Percentiles rank a stretch among this genome's conserved stretches.
phyloP scores from a whole-genome alignment of 192 early-diverging fungal species.

The Fimicolochytrium jonesii region DNA sequence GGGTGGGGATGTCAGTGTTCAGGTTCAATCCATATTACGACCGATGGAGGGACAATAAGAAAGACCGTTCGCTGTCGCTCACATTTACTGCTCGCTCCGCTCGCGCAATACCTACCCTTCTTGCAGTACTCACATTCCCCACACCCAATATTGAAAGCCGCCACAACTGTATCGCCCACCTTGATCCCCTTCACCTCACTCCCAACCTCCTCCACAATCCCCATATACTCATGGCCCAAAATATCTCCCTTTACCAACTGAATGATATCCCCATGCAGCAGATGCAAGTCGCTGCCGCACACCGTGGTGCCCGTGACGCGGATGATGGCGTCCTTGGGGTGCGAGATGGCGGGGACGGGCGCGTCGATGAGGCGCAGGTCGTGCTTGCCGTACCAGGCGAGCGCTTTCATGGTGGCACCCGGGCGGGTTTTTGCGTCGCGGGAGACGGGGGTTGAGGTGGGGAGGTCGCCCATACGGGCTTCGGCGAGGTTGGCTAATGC shows the following conservation, averaged over 20 bases:
- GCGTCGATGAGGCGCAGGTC: conserved; percentile 18
- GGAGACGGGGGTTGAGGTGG: conserved; percentile 14
- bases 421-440: background rate
- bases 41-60: too few species aligned
- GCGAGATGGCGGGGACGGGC: conserved; percentile 41
- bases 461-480: conserved; percentile 7
- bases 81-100: too few species aligned
- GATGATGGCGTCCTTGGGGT: conserved; percentile 38
- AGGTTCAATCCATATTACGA: too few species aligned
- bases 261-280: conserved; percentile 39
- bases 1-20: too few species aligned
- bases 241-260: conserved; percentile 40
- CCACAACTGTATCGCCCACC: conserved; percentile 48
- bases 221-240: conserved; percentile 53
- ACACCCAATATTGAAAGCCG: conserved; percentile 39
- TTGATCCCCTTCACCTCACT: conserved; percentile 40
- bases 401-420: conserved; percentile 14
- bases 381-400: conserved; percentile 28
- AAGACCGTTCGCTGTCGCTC: too few species aligned
- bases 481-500: conserved; percentile 13
- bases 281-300: conserved; percentile 52
- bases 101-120: too few species aligned
- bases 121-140: conserved; percentile 51
- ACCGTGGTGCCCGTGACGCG: conserved; percentile 39
- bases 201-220: conserved; percentile 49